Evolutionary conservation across 345 rosid genomes (phyloP), one percentile per base, ranked within the genome.

Genomic region (Sonneratia alba): DNA sequence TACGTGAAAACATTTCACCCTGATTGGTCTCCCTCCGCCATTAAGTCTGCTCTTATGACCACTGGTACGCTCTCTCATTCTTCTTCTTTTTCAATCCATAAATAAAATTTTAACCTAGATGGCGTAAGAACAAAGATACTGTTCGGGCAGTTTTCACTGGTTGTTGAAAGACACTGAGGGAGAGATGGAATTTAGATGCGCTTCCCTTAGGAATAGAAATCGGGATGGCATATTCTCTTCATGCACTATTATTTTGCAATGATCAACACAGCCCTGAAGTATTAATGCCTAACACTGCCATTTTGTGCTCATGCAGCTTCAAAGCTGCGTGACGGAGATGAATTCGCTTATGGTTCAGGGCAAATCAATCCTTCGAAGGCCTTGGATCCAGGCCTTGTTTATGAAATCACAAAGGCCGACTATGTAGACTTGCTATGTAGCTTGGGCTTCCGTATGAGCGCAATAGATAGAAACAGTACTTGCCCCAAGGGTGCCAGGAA

Each of bases 31-130:
- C 71, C 71, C n/a, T 77, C 81, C 1, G 81, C 83, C 63, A 83
- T 83, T 69, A 79, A 79, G 55, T 83, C 83, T 1, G 73, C 87
- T 53, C 74, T 83, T 27, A 81, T 81, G 84, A 83, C 83, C 7
- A 77, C 81, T 0, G 81, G 79, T 82, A 76, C 21, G 0, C 21
- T 13, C 21, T 14, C 22, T 1, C 8, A 3, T 21, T 14, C 68
- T 40, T 40, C 43, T 40, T 27, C 32, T 27, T 27, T 27, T 27
- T 27, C 32, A 27, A 27, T 27, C 32, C 32, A 27, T 27, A 27
- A 27, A 27, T 27, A 27, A 27, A 4, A 71, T 24, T 40, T 40
- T 4, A 40, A 40, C 43, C 43, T 40, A 8, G 43, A 40, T 40
- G 32, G 32, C 32, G 32, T 27, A 27, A 27, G 32, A 27, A 27